Base-by-base conservation (phyloP, 164 flowering plant genomes). In the Magnolia officinalis region DNA sequence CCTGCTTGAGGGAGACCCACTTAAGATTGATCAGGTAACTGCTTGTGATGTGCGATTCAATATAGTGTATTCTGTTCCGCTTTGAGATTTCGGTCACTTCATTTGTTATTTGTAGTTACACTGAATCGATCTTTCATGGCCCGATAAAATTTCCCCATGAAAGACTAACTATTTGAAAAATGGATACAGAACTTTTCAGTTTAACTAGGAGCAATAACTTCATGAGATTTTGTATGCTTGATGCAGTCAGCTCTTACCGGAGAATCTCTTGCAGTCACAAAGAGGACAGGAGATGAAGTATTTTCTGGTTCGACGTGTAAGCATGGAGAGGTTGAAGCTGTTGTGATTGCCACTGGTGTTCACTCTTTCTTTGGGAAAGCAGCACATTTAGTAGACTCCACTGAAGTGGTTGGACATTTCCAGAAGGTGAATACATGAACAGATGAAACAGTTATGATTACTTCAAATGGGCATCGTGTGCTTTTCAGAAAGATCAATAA, bases 241-340 rank as follows among this genome's bases (percentile, higher is more conserved):
- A 21, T 84, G 84, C 92, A 92, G 97, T 92, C 97, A 74, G 91
- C 93, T 49, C 93, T 92, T 69, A 92, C 97, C 1, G 97, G 97
- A 79, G 97, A 92, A 86, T 92, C 94, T 52, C 90, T 92, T 52
- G 85, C 97, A 50, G 93, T 92, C 64, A 90, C 94, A 72, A 92
- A 87, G 85, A 90, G 66, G 78, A 81, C 92, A 58, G 96, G 92
- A 11, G 94, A 92, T 82, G 94, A 90, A 81, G 96, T 92, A 29
- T 92, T 66, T 83, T 86, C 96, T 59, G 96, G 96, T 76, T 90
- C 96, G 67, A 92, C 90, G 7, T 92, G 94, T 77, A 92, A 92
- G 85, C 96, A 82, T 75, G 96, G 96, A 73, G 94, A 90, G 77
- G 89, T 89, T 79, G 92, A 92, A 83, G 91, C 96, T 77, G 92